Evolutionary conservation across 1,284 basidiomycete genomes (phyloP), one percentile per base, ranked within the genome.

Genomic region (Termitomyces sp.): DNA sequence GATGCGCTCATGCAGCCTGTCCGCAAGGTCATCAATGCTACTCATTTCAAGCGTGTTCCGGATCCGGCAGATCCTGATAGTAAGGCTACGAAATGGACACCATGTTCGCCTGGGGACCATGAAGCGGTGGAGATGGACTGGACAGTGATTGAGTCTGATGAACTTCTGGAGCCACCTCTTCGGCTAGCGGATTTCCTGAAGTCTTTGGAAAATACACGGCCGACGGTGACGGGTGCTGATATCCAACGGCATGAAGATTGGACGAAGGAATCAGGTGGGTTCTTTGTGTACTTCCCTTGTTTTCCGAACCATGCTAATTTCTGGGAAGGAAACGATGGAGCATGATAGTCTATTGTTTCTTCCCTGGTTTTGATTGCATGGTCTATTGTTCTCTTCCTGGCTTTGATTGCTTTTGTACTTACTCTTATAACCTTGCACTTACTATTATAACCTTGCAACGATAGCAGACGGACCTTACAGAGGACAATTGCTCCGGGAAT

Each of bases 1-100:
- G 97, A 99, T 64, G 96, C 96, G 1, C 78, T 99, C 54, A 99
- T 99, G 96, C 95, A 99, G 68, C 96, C 97, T 1, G 93, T 99
- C 19, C 85, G 97, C 52, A 99, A 98, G 68, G 93, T 99, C 39
- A 82, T 98, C 41, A 85, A 87, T 24, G 94, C 97, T 1, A 97
- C 95, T 2, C 96, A 99, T 70, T 99, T 99, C 76, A 95, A 94
- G 64, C 72, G 66, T n/a, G 72, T 80, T 7, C 58, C 64, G 1
- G 69, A 74, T 14, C 65, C 71, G 6, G 61, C 63, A 3, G 51
- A 54, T 5, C 64, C 68, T 2, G 55, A 35, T n/a, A 57, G 66
- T 1, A 64, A 60, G 44, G 73, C 74, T 58, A 68, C 53, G 56
- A 84, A 81, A 74, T 87, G 77, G 84, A 97, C 93, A 21, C 96